These are phyloP conservation scores for Isabelozyma gotoi DNA, from an alignment of 805 yeast genomes.

Conservation along the genomic window DNA sequence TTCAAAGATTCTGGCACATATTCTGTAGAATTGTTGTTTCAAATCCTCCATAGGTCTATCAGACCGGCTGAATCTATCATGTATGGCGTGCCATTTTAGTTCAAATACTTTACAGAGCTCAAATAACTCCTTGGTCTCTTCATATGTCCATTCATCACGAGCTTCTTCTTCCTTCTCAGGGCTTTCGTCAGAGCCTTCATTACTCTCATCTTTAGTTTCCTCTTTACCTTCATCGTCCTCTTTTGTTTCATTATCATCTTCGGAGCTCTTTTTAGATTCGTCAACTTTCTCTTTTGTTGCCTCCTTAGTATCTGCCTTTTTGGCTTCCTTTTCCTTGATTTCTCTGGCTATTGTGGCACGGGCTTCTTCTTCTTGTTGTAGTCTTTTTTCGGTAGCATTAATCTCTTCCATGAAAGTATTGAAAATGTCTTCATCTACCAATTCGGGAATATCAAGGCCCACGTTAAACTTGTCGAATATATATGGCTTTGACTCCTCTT, in stretches of 20 bases:
- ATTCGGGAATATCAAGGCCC: constrained; percentile 64
- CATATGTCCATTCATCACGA: constrained; percentile 61
- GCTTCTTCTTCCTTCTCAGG: constrained; percentile 15
- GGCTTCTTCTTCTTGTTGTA: constrained; percentile 10
- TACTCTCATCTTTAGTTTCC: constrained; percentile 9
- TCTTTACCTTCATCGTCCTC: constrained; percentile 15
- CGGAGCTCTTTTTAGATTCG: background rate
- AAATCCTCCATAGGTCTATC: constrained; percentile 69
- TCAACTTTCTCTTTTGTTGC: constrained; percentile 16
- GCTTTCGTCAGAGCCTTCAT: no score
- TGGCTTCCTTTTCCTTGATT: constrained; percentile 4
- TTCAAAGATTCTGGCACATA: constrained; percentile 55
- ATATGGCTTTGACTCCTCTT: constrained; percentile 44
- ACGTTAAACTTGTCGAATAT: constrained; percentile 75
- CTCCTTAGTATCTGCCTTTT: constrained; percentile 12
- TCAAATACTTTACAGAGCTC: constrained; percentile 62
- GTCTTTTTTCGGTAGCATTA: constrained; percentile 17
- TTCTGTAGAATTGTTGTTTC: constrained; percentile 75
- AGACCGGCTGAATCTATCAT: constrained; percentile 52
- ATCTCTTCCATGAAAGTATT: constrained; percentile 48
- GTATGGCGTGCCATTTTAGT: constrained; percentile 65
- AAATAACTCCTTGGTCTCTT: constrained; percentile 79
- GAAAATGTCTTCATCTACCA: constrained; percentile 61
- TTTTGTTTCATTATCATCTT: background rate
- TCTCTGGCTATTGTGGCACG: constrained; percentile 8